phyloP scores from a whole-genome alignment of 1,284 basidiomycete species.

The Psilocybe mexicana region DNA sequence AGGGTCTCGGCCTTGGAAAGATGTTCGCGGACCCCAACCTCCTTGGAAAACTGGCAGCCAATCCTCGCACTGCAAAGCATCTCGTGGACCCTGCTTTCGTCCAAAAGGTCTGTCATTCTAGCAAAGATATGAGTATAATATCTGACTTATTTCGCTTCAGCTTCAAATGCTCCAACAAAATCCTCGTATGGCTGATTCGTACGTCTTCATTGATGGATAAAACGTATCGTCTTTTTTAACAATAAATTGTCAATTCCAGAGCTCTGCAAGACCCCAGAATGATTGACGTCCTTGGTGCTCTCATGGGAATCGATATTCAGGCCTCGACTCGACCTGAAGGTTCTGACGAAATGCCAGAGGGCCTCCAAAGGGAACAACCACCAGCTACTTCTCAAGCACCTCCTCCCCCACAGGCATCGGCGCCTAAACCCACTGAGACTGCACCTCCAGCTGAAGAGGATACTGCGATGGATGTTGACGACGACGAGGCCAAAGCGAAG shows the following conservation, averaged over 20 bases:
- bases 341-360: constrained; percentile 77
- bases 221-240: neutral
- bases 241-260: constrained; percentile 29
- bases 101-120: constrained; percentile 49
- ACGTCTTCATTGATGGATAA: constrained; percentile 19
- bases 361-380: constrained; percentile 34
- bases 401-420: constrained; percentile 42
- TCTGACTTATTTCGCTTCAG: constrained; percentile 31
- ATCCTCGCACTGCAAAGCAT: constrained; percentile 85
- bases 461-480: constrained; percentile 58
- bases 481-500: constrained; percentile 68
- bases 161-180: constrained; percentile 65
- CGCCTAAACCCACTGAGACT: constrained; percentile 39
- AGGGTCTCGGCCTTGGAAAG: constrained; percentile 64
- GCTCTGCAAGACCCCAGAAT: constrained; percentile 84
- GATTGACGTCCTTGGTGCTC: constrained; percentile 90
- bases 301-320: constrained; percentile 94
- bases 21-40: constrained; percentile 88
- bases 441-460: constrained; percentile 53
- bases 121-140: neutral
- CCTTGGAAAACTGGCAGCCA: constrained; percentile 79
- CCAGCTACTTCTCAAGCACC: constrained; percentile 43
- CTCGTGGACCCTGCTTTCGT: constrained; percentile 84
- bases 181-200: constrained; percentile 60
- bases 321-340: constrained; percentile 86